Conservation (phyloP, 2,329 filamentous ascomycete species). For the Sarocladium kiliense region DNA sequence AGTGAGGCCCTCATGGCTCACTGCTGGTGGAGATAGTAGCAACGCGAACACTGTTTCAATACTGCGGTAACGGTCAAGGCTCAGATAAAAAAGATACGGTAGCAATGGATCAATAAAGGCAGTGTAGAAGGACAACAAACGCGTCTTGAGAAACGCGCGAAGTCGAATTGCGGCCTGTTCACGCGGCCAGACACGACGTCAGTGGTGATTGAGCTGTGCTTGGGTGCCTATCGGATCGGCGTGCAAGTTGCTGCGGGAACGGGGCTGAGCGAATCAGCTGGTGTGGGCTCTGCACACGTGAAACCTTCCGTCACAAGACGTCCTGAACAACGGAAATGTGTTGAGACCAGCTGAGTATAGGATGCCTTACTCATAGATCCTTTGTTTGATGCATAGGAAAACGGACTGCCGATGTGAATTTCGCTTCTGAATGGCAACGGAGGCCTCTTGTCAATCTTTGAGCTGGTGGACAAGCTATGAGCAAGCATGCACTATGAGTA, state of each 20-base stretch:
- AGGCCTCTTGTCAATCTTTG: too few species aligned
- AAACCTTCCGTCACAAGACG: neutral
- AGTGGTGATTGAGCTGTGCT: neutral
- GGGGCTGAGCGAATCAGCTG: constrained; percentile 8
- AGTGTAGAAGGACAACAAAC: neutral
- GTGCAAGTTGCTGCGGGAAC: constrained; percentile 7
- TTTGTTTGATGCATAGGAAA: too few species aligned
- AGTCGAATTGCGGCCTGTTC: neutral
- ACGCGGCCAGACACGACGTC: neutral
- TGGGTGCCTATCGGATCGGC: constrained; percentile 2
- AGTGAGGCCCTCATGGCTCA: constrained; percentile 1
- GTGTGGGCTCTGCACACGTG: neutral
- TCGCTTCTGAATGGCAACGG: too few species aligned
- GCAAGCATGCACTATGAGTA: too few species aligned
- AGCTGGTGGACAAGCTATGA: too few species aligned
- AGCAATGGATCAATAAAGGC: neutral
- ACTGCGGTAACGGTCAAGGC: neutral
- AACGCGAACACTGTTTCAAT: neutral
- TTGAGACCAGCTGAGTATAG: too few species aligned
- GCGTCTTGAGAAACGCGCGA: neutral
- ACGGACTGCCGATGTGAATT: too few species aligned
- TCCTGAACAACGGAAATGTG: neutral
- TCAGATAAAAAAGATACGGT: neutral
- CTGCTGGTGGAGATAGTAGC: neutral
- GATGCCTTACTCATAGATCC: too few species aligned